These are phyloP conservation scores for Salmacisia buchloeana DNA, from an alignment of 1,284 basidiomycete species.

Conservation along the genomic window DNA sequence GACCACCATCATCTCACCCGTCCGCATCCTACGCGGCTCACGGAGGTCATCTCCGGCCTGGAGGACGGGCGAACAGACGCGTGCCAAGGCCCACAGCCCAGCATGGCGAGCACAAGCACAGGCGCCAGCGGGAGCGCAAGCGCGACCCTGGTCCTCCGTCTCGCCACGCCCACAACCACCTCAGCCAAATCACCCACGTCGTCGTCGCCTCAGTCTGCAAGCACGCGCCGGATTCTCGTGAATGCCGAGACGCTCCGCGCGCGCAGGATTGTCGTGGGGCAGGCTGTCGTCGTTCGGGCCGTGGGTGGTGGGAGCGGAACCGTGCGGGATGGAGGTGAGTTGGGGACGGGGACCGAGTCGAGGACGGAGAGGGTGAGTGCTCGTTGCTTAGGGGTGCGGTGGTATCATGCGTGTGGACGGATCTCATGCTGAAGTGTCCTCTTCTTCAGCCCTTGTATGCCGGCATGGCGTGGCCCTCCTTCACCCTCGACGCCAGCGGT, in stretches of 20 bases:
- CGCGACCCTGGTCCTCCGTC: not conserved
- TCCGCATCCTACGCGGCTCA: too few relatives aligned
- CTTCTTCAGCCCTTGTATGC: conserved; percentile 20
- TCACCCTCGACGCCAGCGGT: conserved; percentile 25
- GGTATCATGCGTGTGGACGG: not conserved
- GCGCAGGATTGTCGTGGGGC: conserved; percentile 64
- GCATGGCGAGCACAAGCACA: too few relatives aligned
- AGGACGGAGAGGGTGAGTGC: too few relatives aligned
- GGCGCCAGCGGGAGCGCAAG: too few relatives aligned
- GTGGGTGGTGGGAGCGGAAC: too few relatives aligned
- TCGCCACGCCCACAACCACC: not conserved
- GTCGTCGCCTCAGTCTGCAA: not conserved
- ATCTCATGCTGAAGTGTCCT: not conserved
- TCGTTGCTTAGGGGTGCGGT: not conserved
- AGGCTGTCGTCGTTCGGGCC: conserved; percentile 59
- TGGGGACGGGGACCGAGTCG: too few relatives aligned
- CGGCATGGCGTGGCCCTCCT: conserved; percentile 43
- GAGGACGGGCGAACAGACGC: too few relatives aligned
- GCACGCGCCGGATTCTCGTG: conserved; percentile 59
- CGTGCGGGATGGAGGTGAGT: too few relatives aligned
- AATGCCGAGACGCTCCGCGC: conserved; percentile 63
- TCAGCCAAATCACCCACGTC: too few relatives aligned
- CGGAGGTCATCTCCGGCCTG: too few relatives aligned
- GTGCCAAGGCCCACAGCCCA: too few relatives aligned
- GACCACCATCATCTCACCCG: too few relatives aligned